Evolutionary conservation across 2,329 filamentous ascomycete species (phyloP), one percentile per base, ranked within the genome.

Genomic region (Trichoderma oligosporum): DNA sequence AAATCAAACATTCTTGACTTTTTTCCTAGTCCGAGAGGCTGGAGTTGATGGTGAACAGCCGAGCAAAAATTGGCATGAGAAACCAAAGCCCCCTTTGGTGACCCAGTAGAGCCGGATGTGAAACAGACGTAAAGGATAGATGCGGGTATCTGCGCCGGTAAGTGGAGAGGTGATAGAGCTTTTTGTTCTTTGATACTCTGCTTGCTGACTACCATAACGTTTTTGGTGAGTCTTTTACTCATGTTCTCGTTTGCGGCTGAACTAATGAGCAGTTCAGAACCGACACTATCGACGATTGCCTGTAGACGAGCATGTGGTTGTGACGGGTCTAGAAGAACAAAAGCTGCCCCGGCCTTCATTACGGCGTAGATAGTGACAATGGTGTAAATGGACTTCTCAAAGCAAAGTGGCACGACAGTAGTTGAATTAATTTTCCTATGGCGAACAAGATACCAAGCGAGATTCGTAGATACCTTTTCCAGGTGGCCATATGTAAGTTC

Each of bases 51-150:
- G 14, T 72, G 56, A 12, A 72, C 69, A 29, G 73, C 73, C 31
- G 71, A 73, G 35, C 71, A 68, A 52, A 73, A 73, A 52, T 75
- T 73, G 20, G 62, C 65, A 55, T 77, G 74, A 4, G 71, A 70
- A 49, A 76, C 67, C 12, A 79, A 71, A 12, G 80, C 78, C 18
- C 79, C 79, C 64, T 83, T 83, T 0, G 80, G 80, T 8, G 68
- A 71, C 7, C 80, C 80, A 0, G 80, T 82, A 38, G 76, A 81
- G 29, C 80, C 80, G 1, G 79, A 82, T 7, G 80, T 83, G 66
- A 81, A 82, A 64, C 81, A 77, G 61, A 79, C 76, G 42, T 68
- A 70, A 54, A 67, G 20, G 12, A 44, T 47, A 11, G 45, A 36
- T 35, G 52, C 47, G 5, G 56, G 49, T 7, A 22, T 22, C 42